Evolutionary conservation across 1,139 yeast genomes (phyloP).

Genomic region (Pichia sp.): DNA sequence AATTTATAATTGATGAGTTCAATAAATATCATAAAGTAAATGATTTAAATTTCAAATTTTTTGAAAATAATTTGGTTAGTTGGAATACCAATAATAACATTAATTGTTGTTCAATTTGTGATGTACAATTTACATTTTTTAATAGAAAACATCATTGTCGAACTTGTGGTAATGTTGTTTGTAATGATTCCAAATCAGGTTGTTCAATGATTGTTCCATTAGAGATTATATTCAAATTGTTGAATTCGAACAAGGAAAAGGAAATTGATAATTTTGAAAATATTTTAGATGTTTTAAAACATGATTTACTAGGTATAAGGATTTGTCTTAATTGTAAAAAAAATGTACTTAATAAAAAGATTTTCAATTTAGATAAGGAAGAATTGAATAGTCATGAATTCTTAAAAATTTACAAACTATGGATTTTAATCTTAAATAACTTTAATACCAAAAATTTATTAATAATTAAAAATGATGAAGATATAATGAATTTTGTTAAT

Average conservation of each 20-base stretch:
- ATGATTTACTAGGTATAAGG: slow-evolving; percentile 32
- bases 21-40: slow-evolving; percentile 2
- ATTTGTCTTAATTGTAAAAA: slow-evolving; percentile 68
- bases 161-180: slow-evolving; percentile 69
- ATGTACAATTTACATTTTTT: slow-evolving; percentile 47
- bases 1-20: slow-evolving; percentile 13
- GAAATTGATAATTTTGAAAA: neutral
- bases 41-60: slow-evolving; percentile 14
- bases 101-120: slow-evolving; percentile 59
- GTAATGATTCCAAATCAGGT: slow-evolving; percentile 54
- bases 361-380: slow-evolving; percentile 37
- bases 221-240: slow-evolving; percentile 38
- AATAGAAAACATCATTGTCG: slow-evolving; percentile 56
- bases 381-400: slow-evolving; percentile 22
- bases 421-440: slow-evolving; percentile 34
- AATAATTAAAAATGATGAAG: slow-evolving; percentile 7
- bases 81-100: slow-evolving; percentile 62
- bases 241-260: slow-evolving; percentile 15
- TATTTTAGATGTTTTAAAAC: neutral
- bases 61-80: slow-evolving; percentile 49
- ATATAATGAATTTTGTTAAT: slow-evolving; percentile 11
- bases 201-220: slow-evolving; percentile 76
- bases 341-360: slow-evolving; percentile 50
- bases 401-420: slow-evolving; percentile 32
- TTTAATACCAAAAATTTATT: slow-evolving; percentile 30